A percentile compares a stretch with the other conserved stretches of the same genome.
These are phyloP conservation scores for Skeletonema tropicum DNA, from an alignment of 108 stramenopile species.

Conservation along the genomic window DNA sequence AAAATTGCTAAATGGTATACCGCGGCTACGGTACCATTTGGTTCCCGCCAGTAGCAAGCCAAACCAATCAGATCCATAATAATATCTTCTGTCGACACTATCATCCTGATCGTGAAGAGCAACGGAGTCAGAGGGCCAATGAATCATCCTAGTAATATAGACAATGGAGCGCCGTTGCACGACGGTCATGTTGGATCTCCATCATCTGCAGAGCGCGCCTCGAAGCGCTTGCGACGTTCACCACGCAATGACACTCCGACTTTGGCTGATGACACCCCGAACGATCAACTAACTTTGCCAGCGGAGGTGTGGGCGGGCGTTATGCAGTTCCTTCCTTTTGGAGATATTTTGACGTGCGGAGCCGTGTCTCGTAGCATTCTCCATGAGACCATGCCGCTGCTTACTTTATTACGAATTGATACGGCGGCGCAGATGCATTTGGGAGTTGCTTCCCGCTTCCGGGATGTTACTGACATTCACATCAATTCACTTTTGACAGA, in stretches of 20 bases:
- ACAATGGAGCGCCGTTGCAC: neutral
- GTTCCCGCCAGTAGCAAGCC: too few species aligned
- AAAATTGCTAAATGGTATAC: too few species aligned
- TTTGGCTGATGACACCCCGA: neutral
- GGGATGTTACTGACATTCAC: conserved; percentile 9
- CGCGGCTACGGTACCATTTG: too few species aligned
- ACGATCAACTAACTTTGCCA: neutral
- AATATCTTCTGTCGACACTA: too few species aligned
- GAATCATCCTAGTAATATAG: neutral
- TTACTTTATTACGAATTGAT: neutral
- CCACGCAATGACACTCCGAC: neutral
- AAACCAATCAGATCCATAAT: too few species aligned
- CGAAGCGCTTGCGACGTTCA: neutral
- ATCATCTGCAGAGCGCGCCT: neutral
- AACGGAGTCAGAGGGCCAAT: neutral
- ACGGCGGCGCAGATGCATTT: neutral
- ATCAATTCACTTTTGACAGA: conserved; percentile 4
- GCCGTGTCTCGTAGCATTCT: conserved; percentile 1
- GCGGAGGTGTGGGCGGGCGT: conserved; percentile 10
- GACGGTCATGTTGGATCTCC: neutral
- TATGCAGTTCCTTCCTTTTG: neutral
- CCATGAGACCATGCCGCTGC: conserved; percentile 4
- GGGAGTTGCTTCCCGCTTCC: neutral
- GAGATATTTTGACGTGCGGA: neutral
- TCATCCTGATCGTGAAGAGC: neutral